Base-by-base conservation (phyloP, 2,329 filamentous ascomycete species). In the Cercospora canescens region DNA sequence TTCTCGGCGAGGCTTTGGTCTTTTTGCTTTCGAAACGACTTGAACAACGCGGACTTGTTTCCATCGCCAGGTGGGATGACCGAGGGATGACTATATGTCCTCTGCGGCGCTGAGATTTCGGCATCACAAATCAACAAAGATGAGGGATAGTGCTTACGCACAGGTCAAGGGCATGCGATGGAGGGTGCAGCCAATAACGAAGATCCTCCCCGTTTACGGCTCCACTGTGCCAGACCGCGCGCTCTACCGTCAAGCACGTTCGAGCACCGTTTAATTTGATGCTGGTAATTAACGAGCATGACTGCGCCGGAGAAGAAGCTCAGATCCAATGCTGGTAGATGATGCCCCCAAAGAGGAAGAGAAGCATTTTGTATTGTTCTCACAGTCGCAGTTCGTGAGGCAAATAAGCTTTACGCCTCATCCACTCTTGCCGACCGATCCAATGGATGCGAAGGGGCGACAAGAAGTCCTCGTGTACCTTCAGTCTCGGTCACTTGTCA, bases 331-430 rank as follows among this genome's bases (percentile, higher is more conserved):
- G 12, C 45, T 50, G 45, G 24, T 24, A 50, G 24, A 2, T 12
- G 16, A 16, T 4, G 8, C 4, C 14, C 14, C 12, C 21, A 50
- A 24, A 28, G n/a, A 24, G 28, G 28, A 28, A 6, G 24, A 50
- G 21, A 26, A 28, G 12, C 45, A 14, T 14, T 50, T 12, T 50
- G 45, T 50, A 50, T 50, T 50, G 45, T 24, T 24, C 41, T 35
- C 52, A 16, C 52, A 1, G 37, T 60, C 24, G 37, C 35, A 60
- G 24, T n/a, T 48, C 37, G 18, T 4, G 24, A 48, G 34, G 37
- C 6, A 60, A 21, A 30, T 60, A 60, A 60, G 57, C 57, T 60
- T 60, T 55, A 28, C 52, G 52, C 52, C 52, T 55, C 52, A 32
- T 48, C 57, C 57, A 60, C 57, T 21, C 14, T 12, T 60, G 18